These are phyloP conservation scores for Kluyveromyces lactis DNA, from an alignment of 805 yeast species.

Conservation along the genomic window DNA sequence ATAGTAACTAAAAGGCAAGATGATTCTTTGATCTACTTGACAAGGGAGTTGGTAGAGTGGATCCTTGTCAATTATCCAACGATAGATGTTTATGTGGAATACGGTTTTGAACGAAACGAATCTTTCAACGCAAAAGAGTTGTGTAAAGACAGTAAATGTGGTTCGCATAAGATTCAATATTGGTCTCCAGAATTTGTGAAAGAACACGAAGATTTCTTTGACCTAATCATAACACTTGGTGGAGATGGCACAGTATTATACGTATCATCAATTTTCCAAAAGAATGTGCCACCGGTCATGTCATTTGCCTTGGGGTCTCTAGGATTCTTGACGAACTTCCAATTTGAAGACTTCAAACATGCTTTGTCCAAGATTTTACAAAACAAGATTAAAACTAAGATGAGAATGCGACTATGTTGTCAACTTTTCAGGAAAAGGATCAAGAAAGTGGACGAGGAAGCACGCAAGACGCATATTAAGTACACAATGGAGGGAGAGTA, in stretches of 20 bases:
- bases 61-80: constrained; percentile 36
- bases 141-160: constrained; percentile 36
- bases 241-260: constrained; percentile 95
- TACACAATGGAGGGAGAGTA: constrained; percentile 41
- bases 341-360: constrained; percentile 62
- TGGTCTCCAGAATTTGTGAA: constrained; percentile 61
- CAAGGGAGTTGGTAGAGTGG: constrained; percentile 79
- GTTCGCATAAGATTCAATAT: constrained; percentile 39
- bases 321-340: constrained; percentile 85
- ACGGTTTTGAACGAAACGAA: constrained; percentile 49
- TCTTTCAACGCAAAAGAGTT: constrained; percentile 56
- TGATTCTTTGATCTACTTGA: constrained; percentile 62
- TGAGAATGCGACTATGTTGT: constrained; percentile 85
- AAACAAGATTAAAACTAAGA: constrained; percentile 65
- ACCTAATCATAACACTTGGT: constrained; percentile 80
- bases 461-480: constrained; percentile 38
- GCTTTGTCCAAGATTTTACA: constrained; percentile 50
- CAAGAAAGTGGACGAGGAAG: constrained; percentile 29
- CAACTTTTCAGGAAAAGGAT: constrained; percentile 44
- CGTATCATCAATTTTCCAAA: constrained; percentile 79
- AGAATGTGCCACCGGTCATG: constrained; percentile 83
- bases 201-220: constrained; percentile 41
- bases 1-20: constrained; percentile 89
- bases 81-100: constrained; percentile 63
- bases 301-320: constrained; percentile 85